Conservation (phyloP, 257 asterid genomes). For the Gentiana macrophylla region DNA sequence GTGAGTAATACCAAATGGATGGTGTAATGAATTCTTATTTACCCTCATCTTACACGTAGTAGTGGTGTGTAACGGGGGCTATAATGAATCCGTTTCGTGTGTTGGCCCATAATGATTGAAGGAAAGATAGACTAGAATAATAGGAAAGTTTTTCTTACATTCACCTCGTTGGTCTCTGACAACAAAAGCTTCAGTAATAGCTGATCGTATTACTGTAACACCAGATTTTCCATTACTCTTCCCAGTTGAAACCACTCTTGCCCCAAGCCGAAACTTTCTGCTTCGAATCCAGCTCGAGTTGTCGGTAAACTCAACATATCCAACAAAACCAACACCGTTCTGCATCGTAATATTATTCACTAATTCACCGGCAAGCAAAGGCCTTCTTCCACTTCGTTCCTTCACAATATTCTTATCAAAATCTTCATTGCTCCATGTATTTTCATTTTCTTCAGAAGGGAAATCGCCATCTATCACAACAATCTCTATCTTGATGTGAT, state of each 20-base stretch:
- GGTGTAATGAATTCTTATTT: too few species aligned
- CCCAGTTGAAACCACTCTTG: conserved; percentile 27
- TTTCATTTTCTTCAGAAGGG: not conserved
- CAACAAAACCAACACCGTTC: conserved; percentile 35
- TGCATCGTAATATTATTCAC: conserved; percentile 21
- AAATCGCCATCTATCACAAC: conserved; percentile 67
- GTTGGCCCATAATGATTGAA: too few species aligned
- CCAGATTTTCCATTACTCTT: not conserved
- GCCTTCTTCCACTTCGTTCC: conserved; percentile 59
- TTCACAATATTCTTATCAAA: conserved; percentile 29
- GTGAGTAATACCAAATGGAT: too few species aligned
- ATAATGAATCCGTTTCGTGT: too few species aligned
- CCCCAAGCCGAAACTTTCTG: conserved; percentile 55
- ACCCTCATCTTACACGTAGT: too few species aligned
- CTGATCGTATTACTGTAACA: conserved; percentile 20
- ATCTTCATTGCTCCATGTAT: conserved; percentile 26
- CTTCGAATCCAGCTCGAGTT: conserved; percentile 76
- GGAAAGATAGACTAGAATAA: too few species aligned
- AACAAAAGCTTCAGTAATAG: conserved; percentile 47
- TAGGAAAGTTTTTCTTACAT: conserved; percentile 18
- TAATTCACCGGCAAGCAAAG: conserved; percentile 45
- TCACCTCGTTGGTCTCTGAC: conserved; percentile 82
- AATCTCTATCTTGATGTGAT: conserved; percentile 35
- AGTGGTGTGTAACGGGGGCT: too few species aligned
- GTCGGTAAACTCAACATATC: conserved; percentile 60